phyloP scores from a whole-genome alignment of 2,329 filamentous ascomycete genomes.

The Nemania abortiva region DNA sequence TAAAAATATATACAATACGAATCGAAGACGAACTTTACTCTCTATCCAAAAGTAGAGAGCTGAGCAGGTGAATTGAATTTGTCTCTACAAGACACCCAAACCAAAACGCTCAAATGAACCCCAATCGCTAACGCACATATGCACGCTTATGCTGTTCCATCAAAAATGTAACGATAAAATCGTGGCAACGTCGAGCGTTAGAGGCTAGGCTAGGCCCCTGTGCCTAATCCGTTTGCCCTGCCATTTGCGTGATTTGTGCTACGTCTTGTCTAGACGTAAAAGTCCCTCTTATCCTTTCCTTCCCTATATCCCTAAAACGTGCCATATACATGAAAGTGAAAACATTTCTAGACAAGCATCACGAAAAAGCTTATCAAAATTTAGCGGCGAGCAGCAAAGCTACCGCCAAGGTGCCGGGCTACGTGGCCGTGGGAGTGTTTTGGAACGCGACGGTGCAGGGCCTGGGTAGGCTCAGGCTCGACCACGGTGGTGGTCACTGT shows the following conservation, averaged over 20 bases:
- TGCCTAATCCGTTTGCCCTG: neutral
- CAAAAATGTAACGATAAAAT: slow-evolving; percentile 9
- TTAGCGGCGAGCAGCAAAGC: slow-evolving; percentile 42
- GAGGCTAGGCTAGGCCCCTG: neutral
- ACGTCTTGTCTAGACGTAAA: slow-evolving; percentile 10
- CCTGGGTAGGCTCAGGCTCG: slow-evolving; percentile 39
- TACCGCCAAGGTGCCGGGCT: slow-evolving; percentile 41
- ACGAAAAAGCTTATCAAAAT: neutral
- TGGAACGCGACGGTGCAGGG: slow-evolving; percentile 41
- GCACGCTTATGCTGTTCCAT: slow-evolving; percentile 19
- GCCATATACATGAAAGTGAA: slow-evolving; percentile 16
- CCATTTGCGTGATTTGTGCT: neutral
- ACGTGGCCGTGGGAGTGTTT: slow-evolving; percentile 43
- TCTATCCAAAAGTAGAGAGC: neutral
- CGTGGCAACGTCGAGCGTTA: slow-evolving; percentile 18
- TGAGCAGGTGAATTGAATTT: neutral
- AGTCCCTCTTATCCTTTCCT: neutral
- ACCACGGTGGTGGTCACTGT: slow-evolving; percentile 50
- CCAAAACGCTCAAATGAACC: neutral
- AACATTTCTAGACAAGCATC: neutral
- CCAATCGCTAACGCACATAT: slow-evolving; percentile 12
- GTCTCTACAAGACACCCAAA: neutral
- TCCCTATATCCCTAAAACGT: neutral
- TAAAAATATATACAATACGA: slow-evolving; percentile 29
- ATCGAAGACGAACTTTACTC: slow-evolving; percentile 23